Base-by-base conservation (phyloP, 345 rosid species). In the Citrus australasica region DNA sequence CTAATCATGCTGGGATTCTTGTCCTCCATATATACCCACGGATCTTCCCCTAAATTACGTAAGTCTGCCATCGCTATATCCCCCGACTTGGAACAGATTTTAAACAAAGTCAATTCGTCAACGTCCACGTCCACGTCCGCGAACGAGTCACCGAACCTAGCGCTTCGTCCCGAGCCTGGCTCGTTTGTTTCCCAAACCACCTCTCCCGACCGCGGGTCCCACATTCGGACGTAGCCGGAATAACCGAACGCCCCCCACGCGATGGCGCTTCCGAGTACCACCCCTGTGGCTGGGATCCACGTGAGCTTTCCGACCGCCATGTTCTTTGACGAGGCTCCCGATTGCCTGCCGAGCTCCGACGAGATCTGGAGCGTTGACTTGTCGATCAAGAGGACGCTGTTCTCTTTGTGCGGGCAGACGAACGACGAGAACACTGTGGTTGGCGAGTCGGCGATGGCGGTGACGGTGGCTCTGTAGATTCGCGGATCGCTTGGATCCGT, bases 81-180 rank as follows among this genome's bases (percentile, higher is more conserved):
- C 13, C 98, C 98, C 0, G 99, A 95, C 77, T 86, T 93, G 0
- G 94, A 94, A 77, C 99, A 95, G 17, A 95, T 79, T 83, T 95
- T 95, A 83, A 90, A 95, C 55, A 95, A 73, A 16, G 65, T 80
- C 37, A 84, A 79, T 3, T 78, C 84, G 25, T 90, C 95, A 4
- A 80, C 82, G 71, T 95, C 97, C 0, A 86, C 93, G 51, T 86
- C 97, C 55, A 87, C 89, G 63, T 95, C 97, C 0, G 99, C 96
- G 51, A 95, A 91, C 0, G 99, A 82, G 75, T 95, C 99, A 13
- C 98, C 98, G 75, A 79, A 93, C 82, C 98, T 81, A 77, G 92
- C 92, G 83, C 97, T 94, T 60, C 98, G 88, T 21, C 98, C 98
- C 9, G 96, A 88, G 1, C 99, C 98, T 19, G 99, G 99, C 87